Percentiles rank a stretch among this genome's conserved stretches.
phyloP scores from a whole-genome alignment of 352 stramenopile species.

The Phytophthora tubulina region DNA sequence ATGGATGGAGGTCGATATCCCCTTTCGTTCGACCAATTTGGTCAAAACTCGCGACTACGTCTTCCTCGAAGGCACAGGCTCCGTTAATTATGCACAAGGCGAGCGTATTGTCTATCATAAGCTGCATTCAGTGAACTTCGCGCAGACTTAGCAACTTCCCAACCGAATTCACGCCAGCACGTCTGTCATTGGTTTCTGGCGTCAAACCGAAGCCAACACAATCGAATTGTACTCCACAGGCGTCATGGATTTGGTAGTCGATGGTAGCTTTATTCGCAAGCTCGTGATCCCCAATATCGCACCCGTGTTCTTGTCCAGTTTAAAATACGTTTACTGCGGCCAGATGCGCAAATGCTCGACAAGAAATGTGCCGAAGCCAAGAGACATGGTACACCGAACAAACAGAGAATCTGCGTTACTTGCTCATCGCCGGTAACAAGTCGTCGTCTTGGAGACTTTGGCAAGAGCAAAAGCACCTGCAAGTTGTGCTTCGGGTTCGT shows the following conservation, averaged over 20 bases:
- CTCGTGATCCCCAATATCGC: background rate
- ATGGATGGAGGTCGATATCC: slow-evolving; percentile 11
- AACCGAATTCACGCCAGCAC: slow-evolving; percentile 49
- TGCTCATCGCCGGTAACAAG: slow-evolving; percentile 3
- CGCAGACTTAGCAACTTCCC: slow-evolving; percentile 27
- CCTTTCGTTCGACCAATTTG: slow-evolving; percentile 18
- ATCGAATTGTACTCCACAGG: slow-evolving; percentile 25
- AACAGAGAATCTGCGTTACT: slow-evolving; percentile 28
- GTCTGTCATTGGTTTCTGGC: slow-evolving; percentile 50
- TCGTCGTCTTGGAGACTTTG: slow-evolving; percentile 25
- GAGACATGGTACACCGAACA: slow-evolving; percentile 16
- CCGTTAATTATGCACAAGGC: background rate
- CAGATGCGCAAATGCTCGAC: slow-evolving; percentile 54
- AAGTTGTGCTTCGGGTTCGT: slow-evolving; percentile 40
- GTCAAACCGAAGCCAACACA: slow-evolving; percentile 29
- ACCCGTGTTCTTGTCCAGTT: slow-evolving; percentile 17
- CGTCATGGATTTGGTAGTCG: background rate
- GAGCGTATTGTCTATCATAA: background rate
- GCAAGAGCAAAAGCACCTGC: slow-evolving; percentile 37
- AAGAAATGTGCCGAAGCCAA: slow-evolving; percentile 20
- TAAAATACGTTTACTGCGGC: slow-evolving; percentile 41
- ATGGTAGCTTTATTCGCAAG: background rate
- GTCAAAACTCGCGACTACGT: background rate
- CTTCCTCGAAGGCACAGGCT: background rate
- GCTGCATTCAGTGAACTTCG: background rate